Base-by-base conservation (phyloP, 805 yeast genomes). In the Alloascoidea africana region DNA sequence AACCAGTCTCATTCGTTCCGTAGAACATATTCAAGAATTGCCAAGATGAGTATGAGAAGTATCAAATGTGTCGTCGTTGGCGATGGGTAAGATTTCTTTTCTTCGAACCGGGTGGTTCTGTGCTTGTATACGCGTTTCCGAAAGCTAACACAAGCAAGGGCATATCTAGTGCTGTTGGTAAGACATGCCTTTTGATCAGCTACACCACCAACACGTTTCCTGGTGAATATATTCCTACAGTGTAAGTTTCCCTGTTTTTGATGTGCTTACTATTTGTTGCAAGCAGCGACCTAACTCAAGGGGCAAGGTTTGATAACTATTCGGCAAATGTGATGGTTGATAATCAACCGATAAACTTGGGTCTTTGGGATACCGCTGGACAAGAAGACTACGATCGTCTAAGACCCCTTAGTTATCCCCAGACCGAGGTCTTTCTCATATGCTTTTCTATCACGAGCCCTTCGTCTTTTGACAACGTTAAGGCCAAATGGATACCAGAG, bases 321-420 rank as follows among this genome's bases (percentile, higher is more conserved):
- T 73, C 94, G 2, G 89, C 94, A 14, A 78, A 79, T 33, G 85
- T 86, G 17, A 72, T 84, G 68, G 76, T 77, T 15, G 89, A 80
- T 49, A 78, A 81, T 18, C 85, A 78, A 49, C 82, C 84, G 39
- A 77, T 81, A 50, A 84, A 83, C 51, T 65, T 86, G 37, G 94
- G 93, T 16, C 66, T 86, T 35, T 86, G 95, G 95, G 96, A 86
- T 69, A 86, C 96, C 13, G 95, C 96, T 2, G 96, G 96, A 17
- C 95, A 86, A 58, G 80, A 82, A 51, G 95, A 85, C 54, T 85
- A 85, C 55, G 95, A 86, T 55, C 66, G 94, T 42, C 66, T 85
- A 50, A 68, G 96, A 57, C 96, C 96, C 2, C 63, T 86, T 43
- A 79, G 91, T 5, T 86, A 86, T 51, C 94, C 95, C 3, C 94